phyloP scores from a whole-genome alignment of 306 rosid species.

The Dryas drummondii region DNA sequence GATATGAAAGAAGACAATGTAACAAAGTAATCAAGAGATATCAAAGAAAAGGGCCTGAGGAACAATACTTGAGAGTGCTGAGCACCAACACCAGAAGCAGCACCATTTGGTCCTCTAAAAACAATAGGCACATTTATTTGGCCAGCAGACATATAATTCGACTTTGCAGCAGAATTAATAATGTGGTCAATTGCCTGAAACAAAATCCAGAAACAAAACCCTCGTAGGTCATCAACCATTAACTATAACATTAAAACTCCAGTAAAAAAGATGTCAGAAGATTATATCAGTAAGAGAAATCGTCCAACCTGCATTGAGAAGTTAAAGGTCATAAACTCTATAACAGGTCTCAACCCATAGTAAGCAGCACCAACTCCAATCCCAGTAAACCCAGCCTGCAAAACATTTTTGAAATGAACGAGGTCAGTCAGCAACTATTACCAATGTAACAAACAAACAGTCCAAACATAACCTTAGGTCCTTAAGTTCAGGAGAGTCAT shows the following conservation, averaged over 20 bases:
- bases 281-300: not conserved
- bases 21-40: not conserved
- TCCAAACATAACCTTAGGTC: not conserved
- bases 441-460: slow-evolving; percentile 9
- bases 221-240: not conserved
- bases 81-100: slow-evolving; percentile 99
- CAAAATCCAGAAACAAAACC: not conserved
- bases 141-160: slow-evolving; percentile 97
- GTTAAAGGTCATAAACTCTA: slow-evolving; percentile 99
- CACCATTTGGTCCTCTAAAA: slow-evolving; percentile 99
- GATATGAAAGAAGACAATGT: slow-evolving; percentile 1
- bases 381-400: slow-evolving; percentile 98
- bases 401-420: slow-evolving; percentile 24
- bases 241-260: not conserved
- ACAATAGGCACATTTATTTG: slow-evolving; percentile 92
- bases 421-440: slow-evolving; percentile 18
- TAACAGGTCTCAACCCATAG: slow-evolving; percentile 84
- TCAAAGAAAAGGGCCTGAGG: slow-evolving; percentile 17
- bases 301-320: slow-evolving; percentile 96
- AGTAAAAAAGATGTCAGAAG: not conserved
- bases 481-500: not conserved
- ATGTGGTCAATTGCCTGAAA: slow-evolving; percentile 97
- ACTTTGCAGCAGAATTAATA: slow-evolving; percentile 96
- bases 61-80: slow-evolving; percentile 94
- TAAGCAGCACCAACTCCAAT: slow-evolving; percentile 99